Percentiles rank a stretch among this genome's conserved stretches.
phyloP scores from a whole-genome alignment of 345 rosid genomes.

The Salix viminalis region DNA sequence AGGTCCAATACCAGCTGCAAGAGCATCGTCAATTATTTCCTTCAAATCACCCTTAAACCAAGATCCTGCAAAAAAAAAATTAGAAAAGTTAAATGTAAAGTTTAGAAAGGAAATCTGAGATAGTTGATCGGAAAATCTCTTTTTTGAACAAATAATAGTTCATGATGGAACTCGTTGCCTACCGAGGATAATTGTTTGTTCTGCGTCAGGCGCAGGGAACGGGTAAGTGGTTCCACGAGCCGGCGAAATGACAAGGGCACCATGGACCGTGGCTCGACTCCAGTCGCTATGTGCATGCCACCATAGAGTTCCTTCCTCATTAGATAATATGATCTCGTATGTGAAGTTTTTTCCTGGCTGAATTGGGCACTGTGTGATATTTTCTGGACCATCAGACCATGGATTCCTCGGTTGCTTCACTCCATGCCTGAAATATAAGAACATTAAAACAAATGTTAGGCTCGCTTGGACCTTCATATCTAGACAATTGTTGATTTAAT shows the following conservation, averaged over 20 bases:
- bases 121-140: no score
- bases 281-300: conserved; percentile 93
- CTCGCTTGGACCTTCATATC: not conserved
- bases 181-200: conserved; percentile 15
- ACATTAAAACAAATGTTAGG: not conserved
- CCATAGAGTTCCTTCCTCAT: conserved; percentile 83
- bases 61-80: conserved; percentile 8
- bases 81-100: no score
- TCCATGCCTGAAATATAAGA: conserved; percentile 45
- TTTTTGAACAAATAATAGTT: not conserved
- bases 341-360: conserved; percentile 67
- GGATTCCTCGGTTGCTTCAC: conserved; percentile 63
- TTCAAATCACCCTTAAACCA: conserved; percentile 38
- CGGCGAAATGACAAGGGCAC: conserved; percentile 39
- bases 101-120: no score
- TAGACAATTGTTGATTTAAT: no score
- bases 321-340: conserved; percentile 43
- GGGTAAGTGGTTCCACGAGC: conserved; percentile 4
- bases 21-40: conserved; percentile 13
- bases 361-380: conserved; percentile 80
- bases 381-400: conserved; percentile 91
- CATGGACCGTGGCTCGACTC: conserved; percentile 83
- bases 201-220: not conserved
- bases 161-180: not conserved
- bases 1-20: conserved; percentile 38